Base-by-base conservation (phyloP, 768 basidiomycete species). In the Tricholoma sp. region DNA sequence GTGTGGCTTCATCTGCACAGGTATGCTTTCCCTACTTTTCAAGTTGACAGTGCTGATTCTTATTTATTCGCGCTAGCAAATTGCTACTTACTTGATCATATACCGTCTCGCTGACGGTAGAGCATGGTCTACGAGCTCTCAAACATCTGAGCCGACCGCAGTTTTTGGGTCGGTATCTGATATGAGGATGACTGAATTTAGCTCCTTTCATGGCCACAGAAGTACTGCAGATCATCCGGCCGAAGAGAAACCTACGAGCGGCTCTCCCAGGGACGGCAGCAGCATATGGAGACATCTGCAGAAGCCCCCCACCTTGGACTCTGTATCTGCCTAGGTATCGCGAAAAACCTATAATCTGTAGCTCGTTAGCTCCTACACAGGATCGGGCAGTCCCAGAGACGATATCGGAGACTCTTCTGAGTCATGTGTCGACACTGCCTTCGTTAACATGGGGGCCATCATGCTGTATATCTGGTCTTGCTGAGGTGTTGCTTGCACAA, bases 71-170 rank as follows among this genome's bases (percentile, higher is more conserved):
- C 47, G 12, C 6, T 34, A 51, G 52, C 13, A 32, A 45, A 50
- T 48, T 33, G 77, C 79, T 11, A 71, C 73, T 0, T 75, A 78
- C 56, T 69, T 80, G 24, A 80, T 80, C 55, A 78, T 78, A 34
- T 75, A 75, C 37, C 74, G 78, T n/a, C 66, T 80, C 11, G 73
- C 77, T 1, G 67, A 76, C 54, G 79, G 79, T n/a, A 70, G 70
- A 31, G 78, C 76, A 2, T 78, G 76, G 79, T 66, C 58, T 42
- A 60, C 64, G 17, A 37, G 58, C 28, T 51, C 55, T 12, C 54
- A 55, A 45, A 61, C 63, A 11, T 55, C 41, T 20, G 61, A 66
- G 5, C 61, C 65, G 12, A 61, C 61, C 49, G 47, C 29, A 4
- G 36, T 54, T 41, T 63, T 63, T 49, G 47, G n/a, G 15, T 49